phyloP scores from a whole-genome alignment of 1,284 basidiomycete genomes.

The Ceratobasidium sp. region DNA sequence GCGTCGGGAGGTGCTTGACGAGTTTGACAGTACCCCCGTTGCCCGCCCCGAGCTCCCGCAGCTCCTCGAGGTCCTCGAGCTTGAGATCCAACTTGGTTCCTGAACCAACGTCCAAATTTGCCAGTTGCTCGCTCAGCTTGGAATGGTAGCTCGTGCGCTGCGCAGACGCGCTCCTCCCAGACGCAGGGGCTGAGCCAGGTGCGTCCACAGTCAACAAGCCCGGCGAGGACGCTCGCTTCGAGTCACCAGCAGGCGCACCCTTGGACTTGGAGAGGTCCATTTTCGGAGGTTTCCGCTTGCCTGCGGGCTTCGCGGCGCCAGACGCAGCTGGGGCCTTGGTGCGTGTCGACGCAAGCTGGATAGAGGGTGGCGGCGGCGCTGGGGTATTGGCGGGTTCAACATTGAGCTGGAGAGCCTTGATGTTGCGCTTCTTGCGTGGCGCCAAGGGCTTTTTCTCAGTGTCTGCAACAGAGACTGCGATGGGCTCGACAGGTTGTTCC shows the following conservation, averaged over 20 bases:
- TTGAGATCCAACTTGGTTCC: constrained; percentile 82
- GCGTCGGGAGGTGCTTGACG: constrained; percentile 92
- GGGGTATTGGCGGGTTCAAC: constrained; percentile 57
- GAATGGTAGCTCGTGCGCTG: constrained; percentile 71
- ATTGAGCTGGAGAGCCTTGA: constrained; percentile 78
- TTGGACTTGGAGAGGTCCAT: constrained; percentile 65
- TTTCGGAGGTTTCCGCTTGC: constrained; percentile 70
- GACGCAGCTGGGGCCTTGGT: constrained; percentile 40
- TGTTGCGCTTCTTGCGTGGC: constrained; percentile 81
- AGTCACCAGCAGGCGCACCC: constrained; percentile 59
- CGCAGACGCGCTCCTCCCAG: constrained; percentile 53
- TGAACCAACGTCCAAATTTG: constrained; percentile 76
- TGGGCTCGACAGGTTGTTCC: constrained; percentile 26
- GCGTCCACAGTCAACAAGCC: constrained; percentile 58
- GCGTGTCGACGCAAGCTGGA: constrained; percentile 47
- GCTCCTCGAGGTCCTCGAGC: constrained; percentile 84
- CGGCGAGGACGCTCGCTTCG: constrained; percentile 53
- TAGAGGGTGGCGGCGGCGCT: constrained; percentile 60
- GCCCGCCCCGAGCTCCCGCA: constrained; percentile 94
- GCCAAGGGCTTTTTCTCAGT: constrained; percentile 57
- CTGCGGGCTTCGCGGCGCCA: constrained; percentile 58
- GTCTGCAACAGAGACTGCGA: not conserved
- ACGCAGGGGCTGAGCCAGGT: constrained; percentile 60
- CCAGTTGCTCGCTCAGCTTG: constrained; percentile 79
- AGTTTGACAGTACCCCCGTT: constrained; percentile 98